These are phyloP conservation scores for Cornus suecica DNA, from an alignment of 148 eudicot species.

Conservation along the genomic window DNA sequence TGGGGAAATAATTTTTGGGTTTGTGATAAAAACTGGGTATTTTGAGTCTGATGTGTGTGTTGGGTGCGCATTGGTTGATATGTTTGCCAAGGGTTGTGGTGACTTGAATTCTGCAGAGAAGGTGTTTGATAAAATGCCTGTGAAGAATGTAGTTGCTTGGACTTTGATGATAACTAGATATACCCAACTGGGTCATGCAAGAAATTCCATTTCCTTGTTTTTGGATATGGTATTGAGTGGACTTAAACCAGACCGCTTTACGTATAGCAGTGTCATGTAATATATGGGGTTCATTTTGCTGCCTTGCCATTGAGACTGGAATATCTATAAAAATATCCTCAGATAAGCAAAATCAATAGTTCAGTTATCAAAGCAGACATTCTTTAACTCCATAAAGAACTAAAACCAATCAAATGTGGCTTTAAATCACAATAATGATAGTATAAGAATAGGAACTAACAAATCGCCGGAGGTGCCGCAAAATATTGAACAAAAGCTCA, in stretches of 20 bases:
- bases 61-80: constrained; percentile 62
- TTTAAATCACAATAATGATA: neutral
- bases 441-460: constrained; percentile 45
- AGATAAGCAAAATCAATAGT: neutral
- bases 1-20: constrained; percentile 46
- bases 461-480: constrained; percentile 67
- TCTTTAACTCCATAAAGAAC: constrained; percentile 10
- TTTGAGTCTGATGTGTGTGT: constrained; percentile 48
- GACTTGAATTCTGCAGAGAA: constrained; percentile 47
- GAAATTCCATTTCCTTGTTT: constrained; percentile 44
- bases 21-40: constrained; percentile 44
- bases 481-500: constrained; percentile 57
- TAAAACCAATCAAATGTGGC: neutral
- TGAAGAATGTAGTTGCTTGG: constrained; percentile 53
- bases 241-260: constrained; percentile 46
- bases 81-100: constrained; percentile 46
- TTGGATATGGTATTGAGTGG: constrained; percentile 44
- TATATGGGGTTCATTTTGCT: too few relatives aligned
- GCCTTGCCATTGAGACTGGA: too few relatives aligned
- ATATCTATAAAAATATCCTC: too few relatives aligned
- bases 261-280: constrained; percentile 39
- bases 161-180: constrained; percentile 60
- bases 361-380: neutral
- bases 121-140: constrained; percentile 68
- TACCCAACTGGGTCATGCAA: constrained; percentile 39